phyloP scores from a whole-genome alignment of 495 filamentous ascomycete species.

The Astrothelium subdiscretum region DNA sequence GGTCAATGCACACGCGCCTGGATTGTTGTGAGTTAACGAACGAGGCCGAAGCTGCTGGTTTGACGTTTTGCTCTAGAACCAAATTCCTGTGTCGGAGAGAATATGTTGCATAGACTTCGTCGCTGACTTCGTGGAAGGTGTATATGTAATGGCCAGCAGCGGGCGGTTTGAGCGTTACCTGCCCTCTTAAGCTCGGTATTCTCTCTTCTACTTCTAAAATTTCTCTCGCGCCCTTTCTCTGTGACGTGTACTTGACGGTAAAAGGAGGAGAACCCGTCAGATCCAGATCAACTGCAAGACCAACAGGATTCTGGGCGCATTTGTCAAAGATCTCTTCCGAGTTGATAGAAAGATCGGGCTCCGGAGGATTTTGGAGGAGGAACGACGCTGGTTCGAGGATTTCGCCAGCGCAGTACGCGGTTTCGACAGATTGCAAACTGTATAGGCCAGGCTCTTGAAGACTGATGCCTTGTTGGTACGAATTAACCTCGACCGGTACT shows the following conservation, averaged over 20 bases:
- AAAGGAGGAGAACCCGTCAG: conserved; percentile 87
- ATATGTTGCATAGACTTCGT: conserved; percentile 62
- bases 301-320: conserved; percentile 86
- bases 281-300: conserved; percentile 74
- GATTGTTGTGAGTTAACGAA: conserved; percentile 45
- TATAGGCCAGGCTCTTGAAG: conserved; percentile 62
- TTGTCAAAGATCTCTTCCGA: conserved; percentile 80
- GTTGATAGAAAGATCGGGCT: conserved; percentile 63
- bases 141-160: conserved; percentile 80
- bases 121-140: conserved; percentile 65
- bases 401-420: conserved; percentile 73
- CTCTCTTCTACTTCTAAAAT: conserved; percentile 37
- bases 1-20: conserved; percentile 66
- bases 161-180: conserved; percentile 71
- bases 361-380: conserved; percentile 76
- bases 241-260: conserved; percentile 57
- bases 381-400: conserved; percentile 86
- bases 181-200: conserved; percentile 57
- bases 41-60: conserved; percentile 72
- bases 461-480: conserved; percentile 39
- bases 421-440: conserved; percentile 62
- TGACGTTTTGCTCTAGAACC: conserved; percentile 77
- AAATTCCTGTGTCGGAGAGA: conserved; percentile 38
- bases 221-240: conserved; percentile 43
- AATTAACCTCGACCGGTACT: conserved; percentile 16